These are phyloP conservation scores for Neobulgaria alba DNA, from an alignment of 2,329 filamentous ascomycete genomes.

Conservation along the genomic window DNA sequence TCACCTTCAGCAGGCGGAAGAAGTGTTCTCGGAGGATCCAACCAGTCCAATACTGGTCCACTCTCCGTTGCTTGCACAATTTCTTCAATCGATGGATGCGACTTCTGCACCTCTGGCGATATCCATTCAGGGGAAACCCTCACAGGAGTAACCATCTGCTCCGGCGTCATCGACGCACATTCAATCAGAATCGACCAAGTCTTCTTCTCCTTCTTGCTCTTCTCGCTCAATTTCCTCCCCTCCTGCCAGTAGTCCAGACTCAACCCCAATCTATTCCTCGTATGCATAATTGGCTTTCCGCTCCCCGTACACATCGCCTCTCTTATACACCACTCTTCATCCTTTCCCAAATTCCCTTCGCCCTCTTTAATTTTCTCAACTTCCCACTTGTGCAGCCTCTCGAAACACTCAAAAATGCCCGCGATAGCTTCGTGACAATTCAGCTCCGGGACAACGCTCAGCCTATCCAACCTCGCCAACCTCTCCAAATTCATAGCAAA, in stretches of 20 bases:
- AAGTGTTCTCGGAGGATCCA: constrained; percentile 59
- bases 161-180: constrained; percentile 42
- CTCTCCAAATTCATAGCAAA: constrained; percentile 67
- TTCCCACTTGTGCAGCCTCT: constrained; percentile 64
- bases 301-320: constrained; percentile 54
- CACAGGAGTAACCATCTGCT: constrained; percentile 45
- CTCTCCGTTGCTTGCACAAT: constrained; percentile 30
- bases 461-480: constrained; percentile 59
- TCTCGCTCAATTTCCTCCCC: constrained; percentile 39
- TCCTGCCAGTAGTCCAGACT: constrained; percentile 73
- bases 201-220: constrained; percentile 24
- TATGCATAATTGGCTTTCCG: constrained; percentile 65
- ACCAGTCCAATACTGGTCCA: constrained; percentile 54
- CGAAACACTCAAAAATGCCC: constrained; percentile 63
- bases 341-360: constrained; percentile 35
- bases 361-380: constrained; percentile 47
- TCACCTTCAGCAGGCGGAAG: constrained; percentile 37
- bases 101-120: constrained; percentile 55
- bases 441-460: constrained; percentile 59
- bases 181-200: constrained; percentile 63
- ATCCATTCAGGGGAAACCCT: constrained; percentile 70
- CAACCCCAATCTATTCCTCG: constrained; percentile 56
- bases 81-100: constrained; percentile 37
- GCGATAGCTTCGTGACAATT: constrained; percentile 72
- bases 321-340: constrained; percentile 32